These are phyloP conservation scores for Glycyrrhiza uralensis DNA, from an alignment of 306 rosid genomes.

Conservation along the genomic window DNA sequence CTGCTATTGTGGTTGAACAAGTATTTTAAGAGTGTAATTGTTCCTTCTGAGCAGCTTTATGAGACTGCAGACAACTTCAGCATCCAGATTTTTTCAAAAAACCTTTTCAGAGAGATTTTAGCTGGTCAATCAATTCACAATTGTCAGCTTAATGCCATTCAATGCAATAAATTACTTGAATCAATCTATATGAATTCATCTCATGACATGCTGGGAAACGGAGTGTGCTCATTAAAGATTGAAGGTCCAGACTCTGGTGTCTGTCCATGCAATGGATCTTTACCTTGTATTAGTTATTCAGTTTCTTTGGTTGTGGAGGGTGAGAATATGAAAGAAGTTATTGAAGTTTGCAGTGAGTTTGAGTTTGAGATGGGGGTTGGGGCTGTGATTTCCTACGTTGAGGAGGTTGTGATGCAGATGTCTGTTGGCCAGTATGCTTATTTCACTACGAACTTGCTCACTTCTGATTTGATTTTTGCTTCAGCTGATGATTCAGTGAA, in stretches of 20 bases:
- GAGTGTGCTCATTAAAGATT: conserved; percentile 37
- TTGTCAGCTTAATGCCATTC: conserved; percentile 30
- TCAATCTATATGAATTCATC: conserved; percentile 27
- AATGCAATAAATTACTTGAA: conserved; percentile 31
- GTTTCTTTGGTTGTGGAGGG: conserved; percentile 52
- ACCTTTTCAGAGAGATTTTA: conserved; percentile 42
- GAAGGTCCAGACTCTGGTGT: conserved; percentile 81
- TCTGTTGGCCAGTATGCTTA: conserved; percentile 75
- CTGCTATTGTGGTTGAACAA: conserved; percentile 68
- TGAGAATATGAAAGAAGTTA: conserved; percentile 44
- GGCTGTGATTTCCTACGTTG: conserved; percentile 58
- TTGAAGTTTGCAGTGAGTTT: conserved; percentile 67
- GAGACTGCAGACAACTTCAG: conserved; percentile 38
- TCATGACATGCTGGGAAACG: conserved; percentile 22
- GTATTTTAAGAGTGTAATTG: conserved; percentile 47
- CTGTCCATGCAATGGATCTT: conserved; percentile 69
- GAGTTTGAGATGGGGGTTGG: conserved; percentile 92
- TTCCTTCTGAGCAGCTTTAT: conserved; percentile 45
- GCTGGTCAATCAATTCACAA: conserved; percentile 38
- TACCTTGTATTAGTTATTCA: conserved; percentile 62
- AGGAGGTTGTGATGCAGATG: conserved; percentile 70
- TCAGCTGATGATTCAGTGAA: conserved; percentile 56
- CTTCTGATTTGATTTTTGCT: conserved; percentile 71
- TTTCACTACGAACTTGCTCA: conserved; percentile 44
- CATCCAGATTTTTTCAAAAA: conserved; percentile 47